These are phyloP conservation scores for Phoma sp. DNA, from an alignment of 2,329 filamentous ascomycete genomes.

Conservation along the genomic window DNA sequence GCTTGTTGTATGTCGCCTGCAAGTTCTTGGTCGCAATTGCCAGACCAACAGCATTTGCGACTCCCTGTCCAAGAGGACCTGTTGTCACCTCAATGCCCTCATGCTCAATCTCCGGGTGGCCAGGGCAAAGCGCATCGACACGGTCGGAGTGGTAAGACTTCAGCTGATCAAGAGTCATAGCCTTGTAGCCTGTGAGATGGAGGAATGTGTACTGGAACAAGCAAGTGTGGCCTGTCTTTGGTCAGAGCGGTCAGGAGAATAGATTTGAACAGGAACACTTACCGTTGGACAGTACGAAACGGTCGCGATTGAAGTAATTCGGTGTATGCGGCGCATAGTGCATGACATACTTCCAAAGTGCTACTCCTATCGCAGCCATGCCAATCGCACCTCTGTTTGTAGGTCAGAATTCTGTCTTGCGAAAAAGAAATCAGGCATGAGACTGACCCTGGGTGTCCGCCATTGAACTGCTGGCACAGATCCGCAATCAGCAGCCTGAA, in stretches of 20 bases:
- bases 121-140: slow-evolving; percentile 61
- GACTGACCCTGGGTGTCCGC: slow-evolving; percentile 70
- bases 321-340: slow-evolving; percentile 63
- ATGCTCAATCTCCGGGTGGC: slow-evolving; percentile 65
- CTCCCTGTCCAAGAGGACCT: slow-evolving; percentile 65
- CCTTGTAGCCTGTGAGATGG: slow-evolving; percentile 62
- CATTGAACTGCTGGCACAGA: slow-evolving; percentile 73
- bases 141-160: slow-evolving; percentile 62
- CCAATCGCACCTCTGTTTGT: slow-evolving; percentile 61
- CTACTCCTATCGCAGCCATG: slow-evolving; percentile 68
- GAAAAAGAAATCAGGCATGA: background rate
- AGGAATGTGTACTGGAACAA: slow-evolving; percentile 64
- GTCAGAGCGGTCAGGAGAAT: background rate
- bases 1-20: slow-evolving; percentile 61
- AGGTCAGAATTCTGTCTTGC: slow-evolving; percentile 5
- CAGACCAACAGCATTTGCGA: slow-evolving; percentile 67
- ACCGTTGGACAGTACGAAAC: slow-evolving; percentile 69
- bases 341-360: slow-evolving; percentile 70
- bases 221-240: slow-evolving; percentile 56
- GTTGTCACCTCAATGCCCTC: slow-evolving; percentile 67
- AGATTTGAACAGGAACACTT: background rate
- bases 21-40: slow-evolving; percentile 66
- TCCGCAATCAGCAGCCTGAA: slow-evolving; percentile 72
- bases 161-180: slow-evolving; percentile 65
- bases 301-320: slow-evolving; percentile 67